These are phyloP conservation scores for Diospyros lotus DNA, from an alignment of 148 eudicot species.

Conservation along the genomic window DNA sequence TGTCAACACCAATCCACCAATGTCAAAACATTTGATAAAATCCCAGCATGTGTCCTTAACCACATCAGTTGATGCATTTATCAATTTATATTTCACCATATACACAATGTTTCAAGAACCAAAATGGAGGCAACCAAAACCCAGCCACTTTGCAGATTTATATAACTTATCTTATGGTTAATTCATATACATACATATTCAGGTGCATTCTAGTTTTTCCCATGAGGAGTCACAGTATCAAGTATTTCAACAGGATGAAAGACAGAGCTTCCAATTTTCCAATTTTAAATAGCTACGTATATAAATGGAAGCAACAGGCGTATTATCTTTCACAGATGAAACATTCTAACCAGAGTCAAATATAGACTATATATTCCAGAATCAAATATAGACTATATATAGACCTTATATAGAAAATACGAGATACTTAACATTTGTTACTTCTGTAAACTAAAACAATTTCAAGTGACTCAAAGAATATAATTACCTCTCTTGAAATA, in stretches of 20 bases:
- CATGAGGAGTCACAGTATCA: background rate
- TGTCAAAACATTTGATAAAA: too few relatives aligned
- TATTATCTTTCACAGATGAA: too few relatives aligned
- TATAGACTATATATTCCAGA: too few relatives aligned
- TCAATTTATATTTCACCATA: background rate
- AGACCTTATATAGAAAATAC: too few relatives aligned
- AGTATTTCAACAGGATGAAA: background rate
- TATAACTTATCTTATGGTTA: background rate
- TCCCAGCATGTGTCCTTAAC: background rate
- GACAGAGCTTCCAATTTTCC: too few relatives aligned
- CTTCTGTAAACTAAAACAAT: background rate
- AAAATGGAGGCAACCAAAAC: background rate
- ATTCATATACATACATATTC: background rate
- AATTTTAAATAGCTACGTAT: too few relatives aligned
- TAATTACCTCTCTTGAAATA: constrained; percentile 63
- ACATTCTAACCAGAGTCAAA: too few relatives aligned
- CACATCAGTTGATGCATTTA: background rate
- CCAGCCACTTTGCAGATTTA: background rate
- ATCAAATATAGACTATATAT: too few relatives aligned
- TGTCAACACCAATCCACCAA: too few relatives aligned
- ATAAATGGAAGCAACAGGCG: too few relatives aligned
- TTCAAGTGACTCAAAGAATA: background rate
- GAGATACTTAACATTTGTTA: background rate
- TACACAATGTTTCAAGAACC: background rate
- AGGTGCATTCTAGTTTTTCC: background rate